phyloP scores from a whole-genome alignment of 768 basidiomycete genomes.

The Boletus rex-veris region DNA sequence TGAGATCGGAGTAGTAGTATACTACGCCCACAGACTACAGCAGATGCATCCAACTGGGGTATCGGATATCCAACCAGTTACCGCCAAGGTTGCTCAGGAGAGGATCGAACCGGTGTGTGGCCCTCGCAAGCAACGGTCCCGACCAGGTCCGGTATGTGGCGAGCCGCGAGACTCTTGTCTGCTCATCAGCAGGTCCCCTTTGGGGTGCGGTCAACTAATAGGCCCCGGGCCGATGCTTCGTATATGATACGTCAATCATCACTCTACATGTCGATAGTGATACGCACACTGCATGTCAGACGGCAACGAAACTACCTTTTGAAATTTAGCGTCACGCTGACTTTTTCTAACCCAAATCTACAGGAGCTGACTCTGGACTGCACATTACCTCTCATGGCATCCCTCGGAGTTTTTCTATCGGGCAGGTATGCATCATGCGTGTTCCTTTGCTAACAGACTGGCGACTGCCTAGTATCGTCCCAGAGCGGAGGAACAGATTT shows the following conservation, averaged over 20 bases:
- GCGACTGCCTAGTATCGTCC: neutral
- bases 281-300: neutral
- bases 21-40: too few species aligned
- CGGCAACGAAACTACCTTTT: slow-evolving; percentile 1
- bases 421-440: neutral
- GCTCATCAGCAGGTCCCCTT: neutral
- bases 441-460: neutral
- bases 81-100: neutral
- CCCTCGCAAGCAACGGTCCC: slow-evolving; percentile 14
- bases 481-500: neutral
- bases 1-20: too few species aligned
- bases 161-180: neutral
- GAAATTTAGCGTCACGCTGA: neutral
- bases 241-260: neutral
- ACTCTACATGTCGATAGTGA: neutral
- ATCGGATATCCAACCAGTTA: too few species aligned
- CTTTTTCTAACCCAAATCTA: neutral
- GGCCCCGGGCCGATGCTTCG: too few species aligned
- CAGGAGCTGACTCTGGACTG: neutral
- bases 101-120: neutral
- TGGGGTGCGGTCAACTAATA: too few species aligned
- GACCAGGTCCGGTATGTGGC: slow-evolving; percentile 11
- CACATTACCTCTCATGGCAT: neutral
- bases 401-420: slow-evolving; percentile 5
- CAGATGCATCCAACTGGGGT: too few species aligned